phyloP scores from a whole-genome alignment of 805 yeast species.

The Ogataea angusta region DNA sequence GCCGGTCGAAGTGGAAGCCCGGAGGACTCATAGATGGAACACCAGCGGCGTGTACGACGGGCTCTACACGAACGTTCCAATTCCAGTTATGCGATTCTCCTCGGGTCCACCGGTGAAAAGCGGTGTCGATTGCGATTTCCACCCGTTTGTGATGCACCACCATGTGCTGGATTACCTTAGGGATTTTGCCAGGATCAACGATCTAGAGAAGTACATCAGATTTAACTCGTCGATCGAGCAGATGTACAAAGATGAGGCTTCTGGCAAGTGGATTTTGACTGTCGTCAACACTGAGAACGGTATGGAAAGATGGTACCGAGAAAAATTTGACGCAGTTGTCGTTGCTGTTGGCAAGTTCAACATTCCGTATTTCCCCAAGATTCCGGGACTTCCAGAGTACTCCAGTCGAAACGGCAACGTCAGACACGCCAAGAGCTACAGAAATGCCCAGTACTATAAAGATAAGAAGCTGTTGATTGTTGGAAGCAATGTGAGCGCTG shows the following conservation, averaged over 20 bases:
- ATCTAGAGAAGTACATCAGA: constrained; percentile 32
- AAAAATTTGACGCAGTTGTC: constrained; percentile 41
- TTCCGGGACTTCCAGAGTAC: constrained; percentile 34
- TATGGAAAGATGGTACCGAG: constrained; percentile 37
- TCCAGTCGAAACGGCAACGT: constrained; percentile 31
- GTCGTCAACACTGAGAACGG: constrained; percentile 4
- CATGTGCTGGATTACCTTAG: constrained; percentile 19
- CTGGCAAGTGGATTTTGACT: constrained; percentile 2
- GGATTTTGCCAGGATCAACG: constrained; percentile 25
- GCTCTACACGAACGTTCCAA: constrained; percentile 41
- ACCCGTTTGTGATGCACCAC: constrained; percentile 21
- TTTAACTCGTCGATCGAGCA: constrained; percentile 35
- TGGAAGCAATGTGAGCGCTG: constrained; percentile 58
- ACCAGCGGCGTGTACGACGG: constrained; percentile 35
- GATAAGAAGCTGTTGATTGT: constrained; percentile 31
- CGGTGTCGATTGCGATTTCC: constrained; percentile 22
- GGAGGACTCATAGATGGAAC: constrained; percentile 29
- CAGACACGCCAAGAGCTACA: constrained; percentile 27
- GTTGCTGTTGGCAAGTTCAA: constrained; percentile 40
- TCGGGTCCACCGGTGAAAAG: constrained; percentile 20
- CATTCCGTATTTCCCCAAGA: constrained; percentile 38
- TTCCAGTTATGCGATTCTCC: constrained; percentile 37
- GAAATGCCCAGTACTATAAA: constrained; percentile 27
- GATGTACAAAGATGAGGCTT: constrained; percentile 20
- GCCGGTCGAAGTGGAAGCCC: constrained; percentile 3